A percentile compares a stretch with the other conserved stretches of the same genome.
Evolutionary conservation across 305 asterid species (phyloP).

Genomic region (Fraxinus paxiana): DNA sequence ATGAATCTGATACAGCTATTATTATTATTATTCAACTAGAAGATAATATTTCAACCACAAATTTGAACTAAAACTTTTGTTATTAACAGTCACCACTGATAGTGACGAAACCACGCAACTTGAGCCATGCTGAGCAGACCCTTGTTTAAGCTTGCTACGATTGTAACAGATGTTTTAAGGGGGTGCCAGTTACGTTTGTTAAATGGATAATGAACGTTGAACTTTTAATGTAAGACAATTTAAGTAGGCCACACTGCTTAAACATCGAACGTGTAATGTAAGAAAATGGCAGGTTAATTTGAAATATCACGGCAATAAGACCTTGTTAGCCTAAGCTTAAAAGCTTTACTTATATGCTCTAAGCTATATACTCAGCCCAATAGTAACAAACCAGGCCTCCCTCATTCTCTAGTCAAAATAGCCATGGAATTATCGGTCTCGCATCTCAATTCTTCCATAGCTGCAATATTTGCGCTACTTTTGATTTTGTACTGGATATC

Average conservation of each 20-base stretch:
- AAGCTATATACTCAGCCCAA: neutral
- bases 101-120: neutral
- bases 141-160: neutral
- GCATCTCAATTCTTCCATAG: neutral
- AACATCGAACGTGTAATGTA: neutral
- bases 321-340: neutral
- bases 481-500: neutral
- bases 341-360: neutral
- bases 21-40: neutral
- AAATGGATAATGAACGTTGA: neutral
- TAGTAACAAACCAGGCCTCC: neutral
- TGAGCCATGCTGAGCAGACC: neutral
- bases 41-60: neutral
- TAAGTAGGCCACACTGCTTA: neutral
- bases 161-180: neutral
- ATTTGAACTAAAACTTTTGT: too few relatives aligned
- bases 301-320: neutral
- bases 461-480: neutral
- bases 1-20: too few relatives aligned
- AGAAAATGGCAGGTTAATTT: neutral
- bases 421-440: neutral
- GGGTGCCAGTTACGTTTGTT: neutral
- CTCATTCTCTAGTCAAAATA: neutral
- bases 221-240: neutral
- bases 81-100: neutral